Evolutionary conservation across 1,284 basidiomycete genomes (phyloP).

Genomic region (Amylostereum chailletii): DNA sequence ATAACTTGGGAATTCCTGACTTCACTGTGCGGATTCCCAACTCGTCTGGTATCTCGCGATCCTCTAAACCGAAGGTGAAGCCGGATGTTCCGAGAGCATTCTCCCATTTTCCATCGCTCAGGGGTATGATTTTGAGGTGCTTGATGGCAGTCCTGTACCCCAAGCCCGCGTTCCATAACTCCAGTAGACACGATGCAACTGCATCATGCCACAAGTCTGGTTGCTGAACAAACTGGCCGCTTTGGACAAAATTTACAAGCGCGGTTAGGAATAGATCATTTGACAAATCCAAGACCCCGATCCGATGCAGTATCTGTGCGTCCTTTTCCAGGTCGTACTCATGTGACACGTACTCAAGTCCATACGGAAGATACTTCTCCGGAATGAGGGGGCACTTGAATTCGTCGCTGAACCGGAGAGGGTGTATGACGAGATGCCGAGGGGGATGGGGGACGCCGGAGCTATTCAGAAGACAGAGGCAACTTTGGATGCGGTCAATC

Average conservation of each 20-base stretch:
- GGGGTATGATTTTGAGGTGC: not conserved
- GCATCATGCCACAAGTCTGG: constrained; percentile 6
- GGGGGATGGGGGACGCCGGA: not conserved
- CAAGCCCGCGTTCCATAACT: not conserved
- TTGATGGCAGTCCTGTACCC: not conserved
- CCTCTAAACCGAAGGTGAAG: not conserved
- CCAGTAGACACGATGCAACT: not conserved
- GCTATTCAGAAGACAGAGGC: constrained; percentile 1
- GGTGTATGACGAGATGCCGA: constrained; percentile 2
- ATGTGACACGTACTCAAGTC: constrained; percentile 6
- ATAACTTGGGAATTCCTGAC: not conserved
- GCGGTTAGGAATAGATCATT: constrained; percentile 6
- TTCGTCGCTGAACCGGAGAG: constrained; percentile 3
- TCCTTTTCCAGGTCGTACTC: constrained; percentile 6
- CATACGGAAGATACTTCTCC: constrained; percentile 2
- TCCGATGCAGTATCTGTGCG: constrained; percentile 1
- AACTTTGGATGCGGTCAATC: not conserved
- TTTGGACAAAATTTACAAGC: constrained; percentile 5
- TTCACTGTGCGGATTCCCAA: not conserved
- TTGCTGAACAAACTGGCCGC: not conserved
- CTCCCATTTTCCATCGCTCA: not conserved
- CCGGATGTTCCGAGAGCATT: not conserved
- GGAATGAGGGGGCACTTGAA: constrained; percentile 3
- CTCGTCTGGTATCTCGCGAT: not conserved
- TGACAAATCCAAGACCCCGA: constrained; percentile 12